Base-by-base conservation (phyloP, 23 red algal species). In the Gracilaria gracilis region DNA sequence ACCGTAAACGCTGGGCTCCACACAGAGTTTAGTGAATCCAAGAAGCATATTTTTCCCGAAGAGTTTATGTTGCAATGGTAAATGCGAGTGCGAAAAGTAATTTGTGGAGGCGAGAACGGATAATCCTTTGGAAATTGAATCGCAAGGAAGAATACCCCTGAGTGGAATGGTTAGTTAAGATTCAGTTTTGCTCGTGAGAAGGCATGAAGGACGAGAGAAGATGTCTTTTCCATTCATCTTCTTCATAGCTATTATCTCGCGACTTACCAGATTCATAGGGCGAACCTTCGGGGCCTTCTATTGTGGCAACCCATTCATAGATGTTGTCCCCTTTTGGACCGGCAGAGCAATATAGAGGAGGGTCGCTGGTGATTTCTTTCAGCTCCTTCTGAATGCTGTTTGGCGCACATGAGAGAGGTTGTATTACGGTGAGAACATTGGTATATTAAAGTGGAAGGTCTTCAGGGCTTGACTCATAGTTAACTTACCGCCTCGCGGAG, bases 51-150 rank as follows among this genome's bases (percentile, higher is more conserved):
- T 79, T 93, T 69, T 19, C 97, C 94, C 39, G 80, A 61, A 19
- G 86, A 88, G 36, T 95, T 95, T 71, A 99, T 90, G 59, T 99
- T 99, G 65, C 94, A 96, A 66, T 99, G 97, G 82, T 96, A 99
- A 29, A 99, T 96, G 44, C 97, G 94, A 39, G 97, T 96, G 76
- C 97, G 93, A 49, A 99, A 96, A 19, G 93, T 87, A 20, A 99
- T 87, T 50, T 79, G 64, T 13, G 97, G 97, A n/a, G 97, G 88
- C 15, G 91, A 80, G 73, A 99, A 99, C 25, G 97, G 97, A 67
- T 99, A 99, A 54, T 99, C 91, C 13, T 76, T 74, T 20, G 97
- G 97, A 79, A 99, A 99, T 23, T 84, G 73, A 69, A 99, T 83
- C 38, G 93, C 91, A 47, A 99, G 79, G 82, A 99, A 96, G 85